Base-by-base conservation (phyloP, 306 rosid species). In the Pyrus bretschneideri region DNA sequence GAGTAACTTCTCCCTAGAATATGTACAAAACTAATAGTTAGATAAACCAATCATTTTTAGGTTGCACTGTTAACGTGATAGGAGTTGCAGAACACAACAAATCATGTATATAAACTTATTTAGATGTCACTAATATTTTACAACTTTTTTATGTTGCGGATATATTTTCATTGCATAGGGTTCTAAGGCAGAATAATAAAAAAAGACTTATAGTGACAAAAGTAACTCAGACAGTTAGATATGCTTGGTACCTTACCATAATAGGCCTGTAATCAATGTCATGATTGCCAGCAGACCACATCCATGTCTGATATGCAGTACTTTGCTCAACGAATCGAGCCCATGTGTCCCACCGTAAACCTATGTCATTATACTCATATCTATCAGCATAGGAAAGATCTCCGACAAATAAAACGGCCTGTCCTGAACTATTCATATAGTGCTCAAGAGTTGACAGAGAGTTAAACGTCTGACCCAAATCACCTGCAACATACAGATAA, bases 301-400 rank as follows among this genome's bases (percentile, higher is more conserved):
- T 84, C 99, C 99, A 96, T 31, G 97, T 89, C 70, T 96, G 96
- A 88, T 91, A 91, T 25, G 97, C 98, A 70, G 91, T 63, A 79
- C 97, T 96, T 80, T 22, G 86, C 83, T 92, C 99, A 62, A 77
- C 72, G 27, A 96, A 92, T 62, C 86, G 90, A 72, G 90, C 99
- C 97, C 97, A 96, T 29, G 98, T 78, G 81, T 96, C 99, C 99
- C 98, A 96, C 79, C 98, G 78, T 75, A 89, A 61, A 70, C 99
- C 98, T 30, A 96, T 89, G 46, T 96, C 99, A 74, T 65, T 88
- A 76, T 83, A 78, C 72, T 87, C 57, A 72, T 96, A 92, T 83
- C 98, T 88, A 84, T 92, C 99, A 58, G 99, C 99, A 45, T 96
- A 96, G 80, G 98, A 82, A 78, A 96, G 92, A 88, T 96, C 99